A percentile compares a stretch with the other conserved stretches of the same genome.
Conservation (phyloP, 2,329 filamentous ascomycete species). For the Cryphonectria parasitica region DNA sequence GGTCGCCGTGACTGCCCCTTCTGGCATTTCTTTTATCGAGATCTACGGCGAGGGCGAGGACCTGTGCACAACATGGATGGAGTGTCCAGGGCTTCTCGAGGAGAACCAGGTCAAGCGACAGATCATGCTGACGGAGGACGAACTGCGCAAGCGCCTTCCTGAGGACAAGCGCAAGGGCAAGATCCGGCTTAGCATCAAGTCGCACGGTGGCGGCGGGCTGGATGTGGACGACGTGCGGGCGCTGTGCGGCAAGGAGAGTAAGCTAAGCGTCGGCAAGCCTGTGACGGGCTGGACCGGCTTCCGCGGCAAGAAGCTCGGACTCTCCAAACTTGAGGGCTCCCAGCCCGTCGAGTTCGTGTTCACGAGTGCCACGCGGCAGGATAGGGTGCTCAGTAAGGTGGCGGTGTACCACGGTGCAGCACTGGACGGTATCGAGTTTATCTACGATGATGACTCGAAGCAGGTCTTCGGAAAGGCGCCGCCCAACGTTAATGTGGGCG, state of each 20-base stretch:
- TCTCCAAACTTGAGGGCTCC: slow-evolving; percentile 71
- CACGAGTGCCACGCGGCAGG: slow-evolving; percentile 67
- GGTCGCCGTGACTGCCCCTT: slow-evolving; percentile 75
- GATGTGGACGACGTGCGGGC: slow-evolving; percentile 76
- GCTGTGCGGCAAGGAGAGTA: slow-evolving; percentile 72
- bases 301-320: slow-evolving; percentile 74
- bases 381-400: slow-evolving; percentile 75
- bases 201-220: slow-evolving; percentile 72
- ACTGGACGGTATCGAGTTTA: slow-evolving; percentile 87
- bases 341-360: slow-evolving; percentile 75
- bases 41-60: slow-evolving; percentile 81
- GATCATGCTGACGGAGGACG: slow-evolving; percentile 73
- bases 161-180: slow-evolving; percentile 72
- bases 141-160: slow-evolving; percentile 72
- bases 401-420: slow-evolving; percentile 77
- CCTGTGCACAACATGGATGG: slow-evolving; percentile 78
- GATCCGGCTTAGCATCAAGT: slow-evolving; percentile 75
- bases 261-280: slow-evolving; percentile 71
- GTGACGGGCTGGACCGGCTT: slow-evolving; percentile 70
- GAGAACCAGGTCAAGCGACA: slow-evolving; percentile 60
- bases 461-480: slow-evolving; percentile 86
- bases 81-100: slow-evolving; percentile 66
- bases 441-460: slow-evolving; percentile 83
- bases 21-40: slow-evolving; percentile 85
- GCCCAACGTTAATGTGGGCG: slow-evolving; percentile 69